A percentile compares a stretch with the other conserved stretches of the same genome.
Evolutionary conservation across 2,329 filamentous ascomycete genomes (phyloP).

Genomic region (Dactylonectria estremocensis): DNA sequence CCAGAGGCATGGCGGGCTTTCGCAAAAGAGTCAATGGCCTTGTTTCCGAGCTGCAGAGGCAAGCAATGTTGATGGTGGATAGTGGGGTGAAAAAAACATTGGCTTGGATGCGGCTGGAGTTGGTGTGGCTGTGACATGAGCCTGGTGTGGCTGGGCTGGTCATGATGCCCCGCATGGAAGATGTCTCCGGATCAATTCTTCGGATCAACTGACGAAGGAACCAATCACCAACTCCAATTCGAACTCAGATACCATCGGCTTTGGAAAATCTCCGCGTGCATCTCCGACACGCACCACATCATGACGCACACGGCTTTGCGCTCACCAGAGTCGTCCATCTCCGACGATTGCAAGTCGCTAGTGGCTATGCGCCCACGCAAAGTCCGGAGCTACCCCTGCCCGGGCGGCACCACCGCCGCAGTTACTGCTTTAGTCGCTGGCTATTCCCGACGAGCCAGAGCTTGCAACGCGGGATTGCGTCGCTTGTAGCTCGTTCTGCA

Average conservation of each 20-base stretch:
- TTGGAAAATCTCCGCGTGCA: conserved; percentile 40
- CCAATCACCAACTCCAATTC: conserved; percentile 21
- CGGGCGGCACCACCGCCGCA: conserved; percentile 6
- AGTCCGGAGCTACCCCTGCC: no score
- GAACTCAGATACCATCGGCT: conserved; percentile 34
- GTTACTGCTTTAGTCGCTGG: background rate
- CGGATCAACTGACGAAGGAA: conserved; percentile 31
- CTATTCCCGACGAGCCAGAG: background rate
- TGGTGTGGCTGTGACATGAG: conserved; percentile 38
- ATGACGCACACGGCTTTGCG: conserved; percentile 29
- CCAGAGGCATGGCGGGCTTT: conserved; percentile 81
- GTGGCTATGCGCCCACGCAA: background rate
- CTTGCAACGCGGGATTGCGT: conserved; percentile 4
- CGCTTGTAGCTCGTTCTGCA: background rate
- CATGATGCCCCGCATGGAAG: background rate
- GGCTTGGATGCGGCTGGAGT: conserved; percentile 38
- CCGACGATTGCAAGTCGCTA: conserved; percentile 21
- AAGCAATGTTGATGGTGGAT: conserved; percentile 31
- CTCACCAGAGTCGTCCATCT: conserved; percentile 9
- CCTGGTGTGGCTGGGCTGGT: conserved; percentile 18
- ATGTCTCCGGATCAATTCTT: conserved; percentile 33
- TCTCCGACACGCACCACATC: conserved; percentile 27
- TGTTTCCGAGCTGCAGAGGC: background rate
- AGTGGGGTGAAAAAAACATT: conserved; percentile 46
- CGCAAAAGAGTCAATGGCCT: background rate